A percentile compares a stretch with the other conserved stretches of the same genome.
Conservation (phyloP, 2,329 filamentous ascomycete genomes). For the Amauroascus niger region DNA sequence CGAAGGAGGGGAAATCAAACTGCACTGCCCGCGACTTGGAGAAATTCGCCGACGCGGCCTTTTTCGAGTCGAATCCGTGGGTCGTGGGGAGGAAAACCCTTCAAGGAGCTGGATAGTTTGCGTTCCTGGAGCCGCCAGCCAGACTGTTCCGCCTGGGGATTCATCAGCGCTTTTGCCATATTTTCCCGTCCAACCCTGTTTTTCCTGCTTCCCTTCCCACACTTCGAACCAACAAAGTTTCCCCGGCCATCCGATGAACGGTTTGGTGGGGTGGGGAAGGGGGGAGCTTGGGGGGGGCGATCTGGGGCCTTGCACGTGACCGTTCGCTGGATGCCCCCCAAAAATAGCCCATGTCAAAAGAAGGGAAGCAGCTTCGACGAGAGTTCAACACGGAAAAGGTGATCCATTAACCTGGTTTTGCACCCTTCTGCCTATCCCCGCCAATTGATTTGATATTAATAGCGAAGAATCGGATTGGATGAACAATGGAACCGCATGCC, state of each 20-base stretch:
- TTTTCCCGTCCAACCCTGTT: conserved; percentile 1
- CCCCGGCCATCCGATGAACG: not conserved
- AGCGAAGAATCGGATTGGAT: not conserved
- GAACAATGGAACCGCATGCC: conserved; percentile 25
- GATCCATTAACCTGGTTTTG: too few species aligned
- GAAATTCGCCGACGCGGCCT: not conserved
- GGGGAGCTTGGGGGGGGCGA: too few species aligned
- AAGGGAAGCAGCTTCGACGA: too few species aligned
- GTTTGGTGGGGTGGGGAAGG: too few species aligned
- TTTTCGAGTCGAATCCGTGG: not conserved
- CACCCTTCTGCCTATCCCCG: too few species aligned
- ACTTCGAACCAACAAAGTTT: not conserved
- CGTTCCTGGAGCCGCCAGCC: conserved; percentile 10
- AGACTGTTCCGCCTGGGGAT: not conserved
- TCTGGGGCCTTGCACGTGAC: too few species aligned
- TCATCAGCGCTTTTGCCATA: not conserved
- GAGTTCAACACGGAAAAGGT: too few species aligned
- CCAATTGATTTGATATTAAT: conserved; percentile 3
- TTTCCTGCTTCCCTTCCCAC: too few species aligned
- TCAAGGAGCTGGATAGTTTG: not conserved
- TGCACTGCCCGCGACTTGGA: conserved; percentile 6
- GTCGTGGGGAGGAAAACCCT: not conserved
- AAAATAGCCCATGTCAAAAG: too few species aligned
- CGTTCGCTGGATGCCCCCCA: too few species aligned
- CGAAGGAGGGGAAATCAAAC: conserved; percentile 2